Base-by-base conservation (phyloP, 805 yeast genomes). In the Pichia insulana region DNA sequence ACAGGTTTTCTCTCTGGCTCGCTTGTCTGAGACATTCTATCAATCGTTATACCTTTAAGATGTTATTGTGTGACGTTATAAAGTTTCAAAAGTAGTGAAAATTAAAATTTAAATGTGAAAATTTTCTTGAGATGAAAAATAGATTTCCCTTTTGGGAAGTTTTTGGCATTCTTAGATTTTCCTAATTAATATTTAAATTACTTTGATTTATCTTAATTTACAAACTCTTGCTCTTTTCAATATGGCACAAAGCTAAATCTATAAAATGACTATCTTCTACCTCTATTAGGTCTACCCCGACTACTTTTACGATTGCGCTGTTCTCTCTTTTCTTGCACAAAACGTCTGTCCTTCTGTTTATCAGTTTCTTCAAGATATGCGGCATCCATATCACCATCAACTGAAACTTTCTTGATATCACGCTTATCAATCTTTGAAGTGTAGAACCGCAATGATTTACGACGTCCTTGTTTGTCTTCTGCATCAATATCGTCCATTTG, bases 381-480 rank as follows among this genome's bases (percentile, higher is more conserved):
- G 2, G 42, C 37, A 17, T 43, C 46, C 13, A 30, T 20, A n/a
- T 43, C 46, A 15, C 46, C 46, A 16, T 43, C 39, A 3, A 34
- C 37, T 2, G n/a, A 25, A 7, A 7, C 19, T 22, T 30, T 36
- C 7, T 30, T 37, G 1, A 15, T n/a, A 8, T 43, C 42, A 15
- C 37, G 34, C 18, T 43, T 43, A 39, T 88, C 96, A 62, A 92
- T 89, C 64, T 90, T 89, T 45, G 97, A 85, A 1, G 98, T 92
- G 71, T 92, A 92, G 78, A 92, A 92, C 47, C 97, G 80, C 54
- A 92, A 74, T 2, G 95, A 74, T 57, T 76, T 77, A 68, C 81
- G 83, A 53, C 94, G 78, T 17, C 79, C 74, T 45, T 73, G 76
- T 67, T 89, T 90, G 45, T 88, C 97, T 56, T 86, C 95, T 36